Evolutionary conservation across 1,284 basidiomycete genomes (phyloP).

Genomic region (Ustilago trichophora): DNA sequence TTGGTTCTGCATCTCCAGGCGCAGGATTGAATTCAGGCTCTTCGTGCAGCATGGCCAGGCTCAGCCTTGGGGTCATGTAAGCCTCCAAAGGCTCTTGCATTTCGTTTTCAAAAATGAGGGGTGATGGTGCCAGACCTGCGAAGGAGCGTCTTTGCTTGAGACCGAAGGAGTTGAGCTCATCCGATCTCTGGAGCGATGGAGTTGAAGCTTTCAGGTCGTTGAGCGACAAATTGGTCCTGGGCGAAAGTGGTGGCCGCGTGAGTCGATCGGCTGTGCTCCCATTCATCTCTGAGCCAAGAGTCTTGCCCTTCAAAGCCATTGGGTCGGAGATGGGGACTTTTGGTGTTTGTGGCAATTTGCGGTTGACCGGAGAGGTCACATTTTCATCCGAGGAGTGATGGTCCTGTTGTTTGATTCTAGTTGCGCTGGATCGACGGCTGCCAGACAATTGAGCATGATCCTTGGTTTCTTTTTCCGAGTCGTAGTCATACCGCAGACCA

Average conservation of each 20-base stretch:
- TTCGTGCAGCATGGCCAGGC: slow-evolving; percentile 19
- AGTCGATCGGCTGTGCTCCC: background rate
- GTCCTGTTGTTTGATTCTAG: slow-evolving; percentile 5
- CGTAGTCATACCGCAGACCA: slow-evolving; percentile 17
- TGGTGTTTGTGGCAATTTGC: slow-evolving; percentile 4
- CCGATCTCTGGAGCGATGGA: background rate
- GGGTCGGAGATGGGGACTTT: background rate
- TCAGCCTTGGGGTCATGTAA: slow-evolving; percentile 25
- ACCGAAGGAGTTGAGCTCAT: background rate
- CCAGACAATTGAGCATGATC: background rate
- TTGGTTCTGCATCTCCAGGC: background rate
- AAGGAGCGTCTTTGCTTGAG: slow-evolving; percentile 1
- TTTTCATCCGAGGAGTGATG: background rate
- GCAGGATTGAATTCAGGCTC: background rate
- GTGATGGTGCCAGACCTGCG: slow-evolving; percentile 16
- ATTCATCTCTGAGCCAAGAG: background rate
- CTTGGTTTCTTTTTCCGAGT: slow-evolving; percentile 3
- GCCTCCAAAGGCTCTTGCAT: slow-evolving; percentile 11
- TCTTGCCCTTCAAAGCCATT: slow-evolving; percentile 1
- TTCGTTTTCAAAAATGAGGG: slow-evolving; percentile 8
- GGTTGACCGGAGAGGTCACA: background rate
- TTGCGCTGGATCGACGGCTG: background rate
- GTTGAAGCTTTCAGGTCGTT: background rate
- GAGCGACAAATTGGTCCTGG: slow-evolving; percentile 1
- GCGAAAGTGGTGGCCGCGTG: slow-evolving; percentile 8